A percentile compares a stretch with the other conserved stretches of the same genome.
Conservation (phyloP, 164 flowering plant genomes). For the Amborella trichopoda region DNA sequence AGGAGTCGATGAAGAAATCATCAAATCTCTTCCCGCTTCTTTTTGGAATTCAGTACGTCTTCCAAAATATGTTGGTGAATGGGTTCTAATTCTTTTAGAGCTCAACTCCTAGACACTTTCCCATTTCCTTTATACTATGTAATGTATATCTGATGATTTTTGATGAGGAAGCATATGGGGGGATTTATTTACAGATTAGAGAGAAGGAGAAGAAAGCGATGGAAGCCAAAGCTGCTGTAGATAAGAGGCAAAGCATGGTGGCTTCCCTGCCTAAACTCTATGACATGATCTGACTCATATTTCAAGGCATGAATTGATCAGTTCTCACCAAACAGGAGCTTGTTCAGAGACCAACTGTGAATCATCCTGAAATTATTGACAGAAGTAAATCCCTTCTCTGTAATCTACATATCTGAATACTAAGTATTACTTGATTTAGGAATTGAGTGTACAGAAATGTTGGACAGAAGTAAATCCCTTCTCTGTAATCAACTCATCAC, state of each 20-base stretch:
- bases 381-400: constrained; percentile 36
- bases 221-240: constrained; percentile 63
- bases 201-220: constrained; percentile 43
- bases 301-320: constrained; percentile 43
- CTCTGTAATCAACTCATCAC: too few species aligned
- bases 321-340: constrained; percentile 76
- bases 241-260: constrained; percentile 43
- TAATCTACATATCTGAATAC: not conserved
- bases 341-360: constrained; percentile 35
- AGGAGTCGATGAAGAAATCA: constrained; percentile 22
- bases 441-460: not conserved
- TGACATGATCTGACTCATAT: constrained; percentile 47
- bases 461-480: too few species aligned
- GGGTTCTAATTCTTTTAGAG: not conserved
- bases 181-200: constrained; percentile 33
- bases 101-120: not conserved
- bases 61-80: not conserved
- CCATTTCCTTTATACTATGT: not conserved
- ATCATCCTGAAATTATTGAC: constrained; percentile 38
- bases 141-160: not conserved
- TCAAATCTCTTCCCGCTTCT: constrained; percentile 39
- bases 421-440: not conserved
- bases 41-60: constrained; percentile 58
- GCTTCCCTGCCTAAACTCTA: constrained; percentile 61
- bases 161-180: too few species aligned